Evolutionary conservation across 805 yeast genomes (phyloP).

Genomic region (Lachancea dasiensis): DNA sequence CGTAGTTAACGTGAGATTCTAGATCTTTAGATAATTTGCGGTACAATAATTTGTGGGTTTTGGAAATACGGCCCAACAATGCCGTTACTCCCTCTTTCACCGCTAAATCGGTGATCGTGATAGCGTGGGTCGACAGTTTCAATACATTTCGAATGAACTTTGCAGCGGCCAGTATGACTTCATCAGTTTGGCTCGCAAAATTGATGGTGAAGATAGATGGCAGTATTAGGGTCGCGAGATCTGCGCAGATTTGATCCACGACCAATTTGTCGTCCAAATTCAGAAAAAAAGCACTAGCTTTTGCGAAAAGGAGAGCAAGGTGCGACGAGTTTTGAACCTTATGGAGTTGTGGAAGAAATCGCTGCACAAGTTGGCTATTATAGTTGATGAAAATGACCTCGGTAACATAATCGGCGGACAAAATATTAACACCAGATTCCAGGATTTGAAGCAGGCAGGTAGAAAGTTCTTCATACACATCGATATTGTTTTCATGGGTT

Average conservation of each 20-base stretch:
- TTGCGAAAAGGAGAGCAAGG: constrained; percentile 26
- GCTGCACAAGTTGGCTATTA: constrained; percentile 22
- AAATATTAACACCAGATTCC: constrained; percentile 4
- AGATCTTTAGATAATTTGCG: constrained; percentile 19
- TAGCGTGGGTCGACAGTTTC: constrained; percentile 13
- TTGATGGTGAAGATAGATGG: constrained; percentile 21
- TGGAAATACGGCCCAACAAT: constrained; percentile 19
- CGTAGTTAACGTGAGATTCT: constrained; percentile 21
- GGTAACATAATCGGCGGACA: constrained; percentile 25
- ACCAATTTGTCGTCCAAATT: constrained; percentile 27
- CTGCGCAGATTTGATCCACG: constrained; percentile 24
- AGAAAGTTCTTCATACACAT: constrained; percentile 7
- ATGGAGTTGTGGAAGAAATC: constrained; percentile 22
- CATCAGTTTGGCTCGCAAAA: constrained; percentile 12
- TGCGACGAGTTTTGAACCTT: constrained; percentile 13
- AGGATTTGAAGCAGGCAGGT: constrained; percentile 17
- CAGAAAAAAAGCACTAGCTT: constrained; percentile 22
- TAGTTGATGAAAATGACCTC: constrained; percentile 29
- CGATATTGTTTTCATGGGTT: constrained; percentile 5
- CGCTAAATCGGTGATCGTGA: constrained; percentile 12
- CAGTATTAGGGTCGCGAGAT: constrained; percentile 20
- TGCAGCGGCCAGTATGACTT: constrained; percentile 22
- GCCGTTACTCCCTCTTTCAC: constrained; percentile 15
- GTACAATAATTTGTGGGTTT: constrained; percentile 23
- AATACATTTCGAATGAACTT: constrained; percentile 23